Conservation (phyloP, 176 grass and related monocot species). For the Musa troglodytarum region DNA sequence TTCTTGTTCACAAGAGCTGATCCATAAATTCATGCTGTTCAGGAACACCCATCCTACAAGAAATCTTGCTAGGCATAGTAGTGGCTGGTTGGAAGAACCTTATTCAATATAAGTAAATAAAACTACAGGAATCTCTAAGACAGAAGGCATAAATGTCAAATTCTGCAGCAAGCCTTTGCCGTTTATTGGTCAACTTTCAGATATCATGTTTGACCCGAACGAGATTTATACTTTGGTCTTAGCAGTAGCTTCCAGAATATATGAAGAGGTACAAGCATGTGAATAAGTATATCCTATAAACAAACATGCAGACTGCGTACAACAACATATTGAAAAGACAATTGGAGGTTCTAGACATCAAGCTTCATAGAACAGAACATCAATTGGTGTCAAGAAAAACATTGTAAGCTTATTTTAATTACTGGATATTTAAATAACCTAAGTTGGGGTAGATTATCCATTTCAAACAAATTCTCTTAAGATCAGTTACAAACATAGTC, state of each 20-base stretch:
- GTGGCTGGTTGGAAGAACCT: background rate
- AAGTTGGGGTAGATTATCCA: too few relatives aligned
- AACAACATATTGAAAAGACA: too few relatives aligned
- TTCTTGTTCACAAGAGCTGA: conserved; percentile 31
- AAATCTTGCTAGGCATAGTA: conserved; percentile 40
- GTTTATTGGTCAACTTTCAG: background rate
- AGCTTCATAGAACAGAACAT: too few relatives aligned
- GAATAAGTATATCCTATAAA: too few relatives aligned
- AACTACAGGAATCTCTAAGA: background rate
- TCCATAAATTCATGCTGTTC: conserved; percentile 22
- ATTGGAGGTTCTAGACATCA: too few relatives aligned
- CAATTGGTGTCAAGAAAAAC: too few relatives aligned
- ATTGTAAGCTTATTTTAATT: too few relatives aligned
- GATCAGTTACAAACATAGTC: too few relatives aligned
- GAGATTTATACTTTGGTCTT: background rate
- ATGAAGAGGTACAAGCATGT: background rate
- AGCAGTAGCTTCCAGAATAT: background rate
- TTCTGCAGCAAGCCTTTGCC: background rate
- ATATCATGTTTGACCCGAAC: background rate
- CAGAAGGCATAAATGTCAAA: too few relatives aligned
- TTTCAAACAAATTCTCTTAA: too few relatives aligned
- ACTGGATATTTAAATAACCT: too few relatives aligned
- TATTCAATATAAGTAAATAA: background rate
- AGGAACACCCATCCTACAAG: conserved; percentile 24
- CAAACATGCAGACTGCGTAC: too few relatives aligned